Evolutionary conservation across 1,139 yeast species (phyloP).

Genomic region (Taphrina wiesneri): DNA sequence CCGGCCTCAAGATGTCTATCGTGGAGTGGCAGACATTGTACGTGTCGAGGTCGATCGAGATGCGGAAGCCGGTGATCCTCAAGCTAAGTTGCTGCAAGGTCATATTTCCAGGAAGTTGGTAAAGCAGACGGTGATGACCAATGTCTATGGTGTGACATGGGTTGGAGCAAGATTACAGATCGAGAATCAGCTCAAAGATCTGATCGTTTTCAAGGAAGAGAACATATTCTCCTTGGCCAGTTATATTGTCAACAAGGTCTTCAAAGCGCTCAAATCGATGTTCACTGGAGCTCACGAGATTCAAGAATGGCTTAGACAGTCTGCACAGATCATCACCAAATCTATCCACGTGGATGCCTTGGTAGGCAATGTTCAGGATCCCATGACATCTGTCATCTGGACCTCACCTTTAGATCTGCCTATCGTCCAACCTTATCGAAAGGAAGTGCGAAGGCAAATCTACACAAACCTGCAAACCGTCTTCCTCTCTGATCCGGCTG

Average conservation of each 20-base stretch:
- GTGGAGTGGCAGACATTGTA: constrained; percentile 77
- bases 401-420: constrained; percentile 91
- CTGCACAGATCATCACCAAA: constrained; percentile 78
- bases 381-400: constrained; percentile 92
- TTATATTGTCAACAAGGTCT: constrained; percentile 76
- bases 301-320: constrained; percentile 93
- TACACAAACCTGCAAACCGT: constrained; percentile 81
- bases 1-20: constrained; percentile 87
- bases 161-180: constrained; percentile 92
- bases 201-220: constrained; percentile 45
- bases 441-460: constrained; percentile 62
- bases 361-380: constrained; percentile 46
- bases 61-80: constrained; percentile 56
- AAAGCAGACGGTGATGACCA: constrained; percentile 97
- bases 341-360: constrained; percentile 49
- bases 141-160: constrained; percentile 95
- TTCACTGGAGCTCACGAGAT: constrained; percentile 91
- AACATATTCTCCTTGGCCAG: constrained; percentile 50
- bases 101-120: constrained; percentile 82
- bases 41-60: constrained; percentile 56
- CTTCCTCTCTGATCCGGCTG: constrained; percentile 78
- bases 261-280: constrained; percentile 78
- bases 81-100: constrained; percentile 59
- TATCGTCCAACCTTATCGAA: constrained; percentile 93
- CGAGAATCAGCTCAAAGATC: constrained; percentile 50